phyloP scores from a whole-genome alignment of 2,329 filamentous ascomycete genomes.

The Dactylellina drechsleri region DNA sequence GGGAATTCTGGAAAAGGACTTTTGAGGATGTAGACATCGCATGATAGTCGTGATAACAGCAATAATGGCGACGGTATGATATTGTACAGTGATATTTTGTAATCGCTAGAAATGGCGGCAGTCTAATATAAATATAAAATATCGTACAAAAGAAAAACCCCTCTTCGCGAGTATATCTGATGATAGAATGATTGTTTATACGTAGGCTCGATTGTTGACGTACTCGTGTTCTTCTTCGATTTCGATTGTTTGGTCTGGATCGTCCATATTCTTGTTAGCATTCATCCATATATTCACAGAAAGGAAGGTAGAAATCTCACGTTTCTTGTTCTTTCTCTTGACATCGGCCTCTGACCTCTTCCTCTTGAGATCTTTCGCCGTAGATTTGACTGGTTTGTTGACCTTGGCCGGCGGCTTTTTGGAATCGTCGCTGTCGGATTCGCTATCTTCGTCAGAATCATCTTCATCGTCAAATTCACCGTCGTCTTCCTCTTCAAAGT shows the following conservation, averaged over 20 bases:
- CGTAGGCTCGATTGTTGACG: conserved; percentile 26
- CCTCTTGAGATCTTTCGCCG: conserved; percentile 56
- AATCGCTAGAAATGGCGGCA: conserved; percentile 27
- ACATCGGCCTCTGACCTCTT: conserved; percentile 56
- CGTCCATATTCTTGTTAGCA: conserved; percentile 26
- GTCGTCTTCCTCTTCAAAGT: conserved; percentile 50
- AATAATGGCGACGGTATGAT: conserved; percentile 2
- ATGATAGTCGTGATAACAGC: too few relatives aligned
- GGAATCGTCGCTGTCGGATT: conserved; percentile 36
- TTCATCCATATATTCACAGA: conserved; percentile 1
- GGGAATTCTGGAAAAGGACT: too few relatives aligned
- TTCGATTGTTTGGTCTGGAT: conserved; percentile 57
- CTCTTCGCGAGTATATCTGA: too few relatives aligned
- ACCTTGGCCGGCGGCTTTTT: conserved; percentile 45
- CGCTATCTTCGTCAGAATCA: conserved; percentile 44
- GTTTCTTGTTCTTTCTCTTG: conserved; percentile 58
- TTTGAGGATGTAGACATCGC: too few relatives aligned
- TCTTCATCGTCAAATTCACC: conserved; percentile 33
- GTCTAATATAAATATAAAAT: conserved; percentile 11
- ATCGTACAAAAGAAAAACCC: conserved; percentile 16
- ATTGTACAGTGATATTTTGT: conserved; percentile 27
- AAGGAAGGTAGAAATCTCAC: conserved; percentile 39
- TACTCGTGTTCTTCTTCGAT: conserved; percentile 57
- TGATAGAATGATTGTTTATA: conserved; percentile 12
- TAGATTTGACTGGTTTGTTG: conserved; percentile 41